phyloP scores from a whole-genome alignment of 1,284 basidiomycete species.

The Ustilago curta region DNA sequence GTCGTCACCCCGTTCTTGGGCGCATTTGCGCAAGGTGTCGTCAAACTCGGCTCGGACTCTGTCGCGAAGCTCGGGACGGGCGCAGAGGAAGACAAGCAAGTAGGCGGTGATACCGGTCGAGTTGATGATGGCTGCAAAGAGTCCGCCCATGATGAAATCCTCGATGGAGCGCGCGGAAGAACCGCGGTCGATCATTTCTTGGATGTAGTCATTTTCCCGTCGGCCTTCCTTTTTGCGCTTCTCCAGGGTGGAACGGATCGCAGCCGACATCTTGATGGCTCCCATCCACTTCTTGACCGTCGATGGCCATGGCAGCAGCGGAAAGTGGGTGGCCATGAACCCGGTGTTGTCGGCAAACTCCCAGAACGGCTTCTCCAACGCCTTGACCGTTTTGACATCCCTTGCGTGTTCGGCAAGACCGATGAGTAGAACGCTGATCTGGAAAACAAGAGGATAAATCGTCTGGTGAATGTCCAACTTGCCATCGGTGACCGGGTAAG shows the following conservation, averaged over 20 bases:
- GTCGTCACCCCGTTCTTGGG: constrained; percentile 37
- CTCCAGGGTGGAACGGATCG: constrained; percentile 34
- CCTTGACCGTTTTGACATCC: constrained; percentile 29
- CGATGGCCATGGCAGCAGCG: constrained; percentile 27
- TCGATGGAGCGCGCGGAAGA: constrained; percentile 26
- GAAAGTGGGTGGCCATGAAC: constrained; percentile 46
- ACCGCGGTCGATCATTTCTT: constrained; percentile 48
- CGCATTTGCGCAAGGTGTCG: constrained; percentile 22
- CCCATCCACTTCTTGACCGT: constrained; percentile 46
- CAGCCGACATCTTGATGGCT: constrained; percentile 45
- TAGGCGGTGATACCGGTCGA: constrained; percentile 47
- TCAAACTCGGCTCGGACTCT: constrained; percentile 38
- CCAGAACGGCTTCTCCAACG: constrained; percentile 48
- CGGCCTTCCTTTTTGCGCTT: constrained; percentile 35
- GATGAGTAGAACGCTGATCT: constrained; percentile 42
- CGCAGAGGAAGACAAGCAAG: constrained; percentile 31
- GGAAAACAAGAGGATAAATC: constrained; percentile 54
- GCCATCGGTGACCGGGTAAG: constrained; percentile 25
- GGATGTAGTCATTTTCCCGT: constrained; percentile 48
- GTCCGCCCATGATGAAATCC: constrained; percentile 45
- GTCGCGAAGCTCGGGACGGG: constrained; percentile 21
- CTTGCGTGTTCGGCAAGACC: constrained; percentile 42
- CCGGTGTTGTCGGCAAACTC: constrained; percentile 48
- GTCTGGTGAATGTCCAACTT: constrained; percentile 39
- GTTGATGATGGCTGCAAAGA: constrained; percentile 61